A percentile compares a stretch with the other conserved stretches of the same genome.
These are phyloP conservation scores for Drechslerella stenobrocha DNA, from an alignment of 2,329 filamentous ascomycete genomes.

Conservation along the genomic window DNA sequence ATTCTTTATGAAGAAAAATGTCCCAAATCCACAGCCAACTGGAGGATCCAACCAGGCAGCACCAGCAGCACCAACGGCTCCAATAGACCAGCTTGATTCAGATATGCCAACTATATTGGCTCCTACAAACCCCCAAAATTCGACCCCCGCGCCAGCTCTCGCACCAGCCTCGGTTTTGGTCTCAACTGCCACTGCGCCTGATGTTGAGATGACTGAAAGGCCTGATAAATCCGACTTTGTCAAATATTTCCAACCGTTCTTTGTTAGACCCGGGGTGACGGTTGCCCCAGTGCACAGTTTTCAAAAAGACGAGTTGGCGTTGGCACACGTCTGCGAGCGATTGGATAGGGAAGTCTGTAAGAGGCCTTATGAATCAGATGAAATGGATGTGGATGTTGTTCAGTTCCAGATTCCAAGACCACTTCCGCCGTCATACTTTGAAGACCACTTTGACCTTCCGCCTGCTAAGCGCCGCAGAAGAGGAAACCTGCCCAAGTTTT, in stretches of 20 bases:
- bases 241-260: conserved; percentile 78
- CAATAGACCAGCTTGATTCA: conserved; percentile 36
- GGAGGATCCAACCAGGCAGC: no score
- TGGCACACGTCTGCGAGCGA: conserved; percentile 53
- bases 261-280: conserved; percentile 71
- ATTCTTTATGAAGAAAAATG: conserved; percentile 59
- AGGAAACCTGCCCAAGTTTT: conserved; percentile 51
- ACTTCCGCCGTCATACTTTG: conserved; percentile 55
- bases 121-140: conserved; percentile 48
- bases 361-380: conserved; percentile 5
- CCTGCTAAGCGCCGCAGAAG: conserved; percentile 45
- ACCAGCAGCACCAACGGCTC: conserved; percentile 44
- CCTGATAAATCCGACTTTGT: conserved; percentile 62
- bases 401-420: conserved; percentile 8
- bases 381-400: conserved; percentile 36
- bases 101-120: conserved; percentile 38
- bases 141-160: background rate
- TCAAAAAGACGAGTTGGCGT: conserved; percentile 60
- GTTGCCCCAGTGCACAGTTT: conserved; percentile 65
- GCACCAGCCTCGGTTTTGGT: background rate
- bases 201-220: conserved; percentile 50
- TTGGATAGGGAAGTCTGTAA: conserved; percentile 19
- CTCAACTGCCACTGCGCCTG: conserved; percentile 23
- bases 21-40: conserved; percentile 45
- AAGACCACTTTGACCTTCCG: conserved; percentile 54